Evolutionary conservation across 2,329 filamentous ascomycete genomes (phyloP), one percentile per base, ranked within the genome.

Genomic region (Pseudogymnoascus sp.): DNA sequence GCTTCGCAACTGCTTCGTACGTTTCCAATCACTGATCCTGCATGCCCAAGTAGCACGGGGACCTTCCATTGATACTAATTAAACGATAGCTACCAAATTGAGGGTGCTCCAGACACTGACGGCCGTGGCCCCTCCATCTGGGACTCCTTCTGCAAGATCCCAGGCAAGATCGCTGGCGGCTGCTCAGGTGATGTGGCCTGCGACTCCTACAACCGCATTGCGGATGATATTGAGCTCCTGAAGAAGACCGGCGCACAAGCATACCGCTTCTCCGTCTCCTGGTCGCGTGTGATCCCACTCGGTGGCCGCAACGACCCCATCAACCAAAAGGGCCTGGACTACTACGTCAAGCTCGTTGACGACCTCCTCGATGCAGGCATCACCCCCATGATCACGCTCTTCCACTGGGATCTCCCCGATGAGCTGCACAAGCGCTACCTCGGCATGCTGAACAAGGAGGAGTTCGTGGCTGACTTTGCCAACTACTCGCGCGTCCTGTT

Each of bases 391-490:
- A 83, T 95, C 70, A 96, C 91, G 3, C 80, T 96, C 14, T 90
- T 89, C 75, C 91, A 96, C 76, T 95, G 91, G 91, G 91, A 96
- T 76, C 81, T 94, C 7, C 91, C 91, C 2, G 85, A 91, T 69
- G 87, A 78, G 64, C 80, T 96, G 19, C 83, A 95, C 70, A 85
- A 88, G 78, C 85, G 90, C 64, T 96, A 96, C 73, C 88, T 89
- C 26, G 91, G 91, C 19, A 81, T 92, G 62, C 77, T 94, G 68
- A 91, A 92, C 80, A 87, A 89, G 72, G 80, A 86, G 45, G 91
- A 96, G 77, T 95, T 94, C 74, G 85, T 89, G 2, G 82, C 87
- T 63, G 91, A 96, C 76, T 96, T 86, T 72, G 87, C 88, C 68
- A 78, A 88, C 75, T 96, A 92, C 72, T 88, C 91, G 8, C 85